phyloP scores from a whole-genome alignment of 2,329 filamentous ascomycete genomes.

The Phaeosphaeria sp. region DNA sequence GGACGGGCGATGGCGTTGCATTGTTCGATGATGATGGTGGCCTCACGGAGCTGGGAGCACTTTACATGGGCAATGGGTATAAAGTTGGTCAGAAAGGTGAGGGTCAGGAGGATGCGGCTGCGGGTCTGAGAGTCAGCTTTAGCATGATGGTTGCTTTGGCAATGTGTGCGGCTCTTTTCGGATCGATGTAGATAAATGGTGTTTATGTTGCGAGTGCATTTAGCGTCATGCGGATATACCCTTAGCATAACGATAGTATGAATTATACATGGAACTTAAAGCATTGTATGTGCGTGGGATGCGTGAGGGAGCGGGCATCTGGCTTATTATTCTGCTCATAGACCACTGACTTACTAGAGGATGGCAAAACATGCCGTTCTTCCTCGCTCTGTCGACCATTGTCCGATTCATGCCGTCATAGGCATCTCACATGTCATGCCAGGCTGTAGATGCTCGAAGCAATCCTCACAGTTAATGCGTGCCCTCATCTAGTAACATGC shows the following conservation, averaged over 20 bases:
- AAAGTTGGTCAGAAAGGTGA: slow-evolving; percentile 40
- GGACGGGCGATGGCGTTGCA: slow-evolving; percentile 45
- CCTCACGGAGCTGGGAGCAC: slow-evolving; percentile 39
- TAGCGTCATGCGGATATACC: background rate
- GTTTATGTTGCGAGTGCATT: background rate
- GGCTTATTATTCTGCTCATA: too few relatives aligned
- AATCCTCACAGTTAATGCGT: too few relatives aligned
- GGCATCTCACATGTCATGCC: too few relatives aligned
- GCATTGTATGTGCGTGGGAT: too few relatives aligned
- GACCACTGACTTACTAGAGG: too few relatives aligned
- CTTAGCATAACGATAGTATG: background rate
- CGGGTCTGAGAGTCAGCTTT: slow-evolving; percentile 12
- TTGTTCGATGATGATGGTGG: slow-evolving; percentile 41
- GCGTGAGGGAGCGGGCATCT: too few relatives aligned
- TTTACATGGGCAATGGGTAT: slow-evolving; percentile 43
- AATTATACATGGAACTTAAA: background rate
- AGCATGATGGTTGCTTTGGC: slow-evolving; percentile 12
- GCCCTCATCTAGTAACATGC: too few relatives aligned
- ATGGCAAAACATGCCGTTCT: too few relatives aligned
- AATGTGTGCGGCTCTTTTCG: slow-evolving; percentile 7
- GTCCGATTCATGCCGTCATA: too few relatives aligned
- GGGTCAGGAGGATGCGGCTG: slow-evolving; percentile 22
- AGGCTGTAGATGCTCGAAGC: too few relatives aligned
- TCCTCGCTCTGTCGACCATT: too few relatives aligned
- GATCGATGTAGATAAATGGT: slow-evolving; percentile 3